Conservation (phyloP, 2,329 filamentous ascomycete genomes). For the Fusarium staphyleae region DNA sequence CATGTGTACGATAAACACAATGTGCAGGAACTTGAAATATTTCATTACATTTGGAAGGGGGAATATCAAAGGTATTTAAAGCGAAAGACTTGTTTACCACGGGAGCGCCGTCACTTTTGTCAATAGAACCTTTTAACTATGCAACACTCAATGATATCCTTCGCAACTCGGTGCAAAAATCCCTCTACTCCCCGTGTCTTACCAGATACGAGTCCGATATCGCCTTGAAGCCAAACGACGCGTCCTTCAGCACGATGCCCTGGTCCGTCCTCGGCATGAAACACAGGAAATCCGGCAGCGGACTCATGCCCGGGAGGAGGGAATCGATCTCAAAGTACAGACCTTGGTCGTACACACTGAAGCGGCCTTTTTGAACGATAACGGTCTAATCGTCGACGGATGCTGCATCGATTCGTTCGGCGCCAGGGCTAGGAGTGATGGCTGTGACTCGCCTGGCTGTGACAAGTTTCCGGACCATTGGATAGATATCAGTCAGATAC, state of each 20-base stretch:
- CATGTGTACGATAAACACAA: conserved; percentile 22
- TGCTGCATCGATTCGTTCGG: conserved; percentile 28
- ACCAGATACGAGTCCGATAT: conserved; percentile 42
- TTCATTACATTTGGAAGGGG: conserved; percentile 24
- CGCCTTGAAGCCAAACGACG: conserved; percentile 36
- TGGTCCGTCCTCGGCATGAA: conserved; percentile 37
- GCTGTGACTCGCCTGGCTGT: conserved; percentile 30
- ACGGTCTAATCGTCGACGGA: conserved; percentile 37
- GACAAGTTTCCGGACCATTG: conserved; percentile 35
- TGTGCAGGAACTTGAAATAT: not conserved
- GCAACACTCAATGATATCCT: conserved; percentile 37
- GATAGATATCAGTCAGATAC: not conserved
- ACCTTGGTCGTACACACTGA: conserved; percentile 24
- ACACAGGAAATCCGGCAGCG: conserved; percentile 25
- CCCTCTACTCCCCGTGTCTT: conserved; percentile 34
- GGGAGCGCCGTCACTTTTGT: conserved; percentile 42
- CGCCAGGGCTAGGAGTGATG: conserved; percentile 28
- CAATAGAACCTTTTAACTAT: conserved; percentile 44
- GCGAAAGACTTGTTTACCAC: conserved; percentile 40
- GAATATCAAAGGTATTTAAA: conserved; percentile 23
- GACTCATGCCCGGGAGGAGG: conserved; percentile 23
- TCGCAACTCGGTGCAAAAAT: conserved; percentile 34
- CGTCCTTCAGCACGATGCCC: conserved; percentile 37
- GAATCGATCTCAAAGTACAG: conserved; percentile 38
- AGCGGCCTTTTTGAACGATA: conserved; percentile 23